phyloP scores from a whole-genome alignment of 2,329 filamentous ascomycete species.

The Emericellopsis cladophorae region DNA sequence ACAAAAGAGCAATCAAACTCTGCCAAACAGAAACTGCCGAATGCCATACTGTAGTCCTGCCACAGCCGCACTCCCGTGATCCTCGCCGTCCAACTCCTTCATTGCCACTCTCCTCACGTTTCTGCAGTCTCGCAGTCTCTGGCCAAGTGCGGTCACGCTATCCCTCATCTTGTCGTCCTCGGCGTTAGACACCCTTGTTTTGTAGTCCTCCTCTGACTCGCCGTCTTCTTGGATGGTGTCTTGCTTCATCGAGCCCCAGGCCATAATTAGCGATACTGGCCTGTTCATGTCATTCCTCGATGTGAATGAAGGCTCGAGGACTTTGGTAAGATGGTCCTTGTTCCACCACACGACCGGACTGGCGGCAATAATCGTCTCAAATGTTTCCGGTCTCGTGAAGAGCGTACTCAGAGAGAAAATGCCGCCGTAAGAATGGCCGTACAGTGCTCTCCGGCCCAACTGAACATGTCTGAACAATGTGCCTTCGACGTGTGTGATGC shows the following conservation, averaged over 20 bases:
- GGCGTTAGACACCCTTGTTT: constrained; percentile 10
- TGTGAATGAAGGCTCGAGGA: constrained; percentile 14
- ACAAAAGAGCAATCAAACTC: neutral
- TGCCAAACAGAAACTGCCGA: constrained; percentile 2
- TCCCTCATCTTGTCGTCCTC: constrained; percentile 8
- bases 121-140: constrained; percentile 7
- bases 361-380: constrained; percentile 28
- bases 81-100: constrained; percentile 12
- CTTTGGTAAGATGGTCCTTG: constrained; percentile 10
- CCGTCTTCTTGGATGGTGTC: constrained; percentile 11
- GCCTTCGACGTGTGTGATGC: constrained; percentile 19
- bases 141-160: constrained; percentile 4
- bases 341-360: constrained; percentile 37
- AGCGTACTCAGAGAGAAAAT: constrained; percentile 31
- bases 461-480: constrained; percentile 10
- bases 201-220: constrained; percentile 16
- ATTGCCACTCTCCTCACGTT: constrained; percentile 9
- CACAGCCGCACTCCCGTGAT: constrained; percentile 7
- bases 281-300: constrained; percentile 5
- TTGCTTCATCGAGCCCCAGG: constrained; percentile 17
- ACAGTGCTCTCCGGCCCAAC: constrained; percentile 25
- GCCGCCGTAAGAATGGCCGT: constrained; percentile 35
- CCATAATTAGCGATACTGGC: constrained; percentile 18
- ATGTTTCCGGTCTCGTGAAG: constrained; percentile 23
- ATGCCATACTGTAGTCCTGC: constrained; percentile 3